Base-by-base conservation (phyloP, 140 eudicot species). In the Bidens hawaiensis region DNA sequence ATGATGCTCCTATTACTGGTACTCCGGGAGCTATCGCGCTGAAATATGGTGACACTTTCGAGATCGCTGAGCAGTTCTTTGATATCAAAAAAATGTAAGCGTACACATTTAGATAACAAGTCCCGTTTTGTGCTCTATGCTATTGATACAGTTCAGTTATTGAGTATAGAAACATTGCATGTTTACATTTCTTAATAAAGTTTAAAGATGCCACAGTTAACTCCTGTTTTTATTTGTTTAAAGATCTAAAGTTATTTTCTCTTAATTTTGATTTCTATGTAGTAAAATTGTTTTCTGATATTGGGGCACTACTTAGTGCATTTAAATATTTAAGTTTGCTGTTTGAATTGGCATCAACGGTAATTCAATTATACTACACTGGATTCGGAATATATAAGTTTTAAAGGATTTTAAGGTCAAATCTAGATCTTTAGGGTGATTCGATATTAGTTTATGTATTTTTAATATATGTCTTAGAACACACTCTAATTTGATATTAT, bases 71-170 rank as follows among this genome's bases (percentile, higher is more conserved):
- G 49, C 94, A 90, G 84, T 90, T 90, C 50, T 81, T 90, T 17
- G 94, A 90, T 38, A 64, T 89, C 58, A 95, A 89, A 30, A n/a
- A 89, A 89, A 81, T 71, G 97, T 89, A 78, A 62, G 67, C 52
- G 21, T 3, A 11, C 41, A 4, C 23, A 65, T 22, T 53, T 65
- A 50, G 5, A 36, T 6, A 14, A 33, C n/a, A 22, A 34, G n/a
- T n/a, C 2, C 9, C 4, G 1, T 47, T 31, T 31, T 6, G 30
- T 22, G 50, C 0, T 38, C 14, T n/a, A 14, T 36, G 5, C 8
- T 52, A 16, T 23, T 25, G 43, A 40, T 67, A 12, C 26, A 11
- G 13, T 55, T 0, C 18, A n/a, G 11, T 16, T 68, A 0, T 40
- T 41, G 16, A 2, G 52, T 58, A 61, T 23, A 54, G 28, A 46